phyloP scores from a whole-genome alignment of 331 rosid species.

The Malus hybrid region DNA sequence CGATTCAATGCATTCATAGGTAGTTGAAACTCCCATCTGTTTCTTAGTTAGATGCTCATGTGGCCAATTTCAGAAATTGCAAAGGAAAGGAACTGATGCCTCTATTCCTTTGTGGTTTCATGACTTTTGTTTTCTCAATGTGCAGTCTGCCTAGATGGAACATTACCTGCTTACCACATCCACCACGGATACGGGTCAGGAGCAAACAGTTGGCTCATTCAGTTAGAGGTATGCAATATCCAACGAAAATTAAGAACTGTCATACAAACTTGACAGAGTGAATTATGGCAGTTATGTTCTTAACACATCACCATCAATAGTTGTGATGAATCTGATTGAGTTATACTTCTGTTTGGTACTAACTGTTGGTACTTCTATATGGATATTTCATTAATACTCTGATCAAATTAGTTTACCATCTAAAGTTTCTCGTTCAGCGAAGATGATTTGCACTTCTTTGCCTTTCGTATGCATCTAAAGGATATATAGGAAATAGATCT shows the following conservation, averaged over 20 bases:
- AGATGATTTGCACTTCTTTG: no score
- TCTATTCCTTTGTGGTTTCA: no score
- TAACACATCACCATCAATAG: background rate
- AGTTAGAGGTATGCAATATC: conserved; percentile 66
- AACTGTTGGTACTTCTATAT: background rate
- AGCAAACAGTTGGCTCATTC: conserved; percentile 76
- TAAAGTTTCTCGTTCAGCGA: background rate
- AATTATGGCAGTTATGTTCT: background rate
- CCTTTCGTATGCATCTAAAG: background rate
- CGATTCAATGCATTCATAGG: background rate
- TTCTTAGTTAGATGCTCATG: background rate
- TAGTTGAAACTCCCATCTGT: background rate
- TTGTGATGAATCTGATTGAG: background rate
- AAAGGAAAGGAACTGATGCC: background rate
- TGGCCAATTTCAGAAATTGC: background rate
- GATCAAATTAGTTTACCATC: background rate
- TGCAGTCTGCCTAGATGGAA: conserved; percentile 88
- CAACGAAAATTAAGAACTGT: background rate
- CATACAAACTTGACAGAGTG: background rate
- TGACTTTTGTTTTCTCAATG: background rate
- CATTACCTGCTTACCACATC: conserved; percentile 76
- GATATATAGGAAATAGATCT: background rate
- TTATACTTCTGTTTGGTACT: background rate
- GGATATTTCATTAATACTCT: background rate
- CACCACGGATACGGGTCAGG: conserved; percentile 85